phyloP scores from a whole-genome alignment of 768 basidiomycete species.

The Trametes maxima region DNA sequence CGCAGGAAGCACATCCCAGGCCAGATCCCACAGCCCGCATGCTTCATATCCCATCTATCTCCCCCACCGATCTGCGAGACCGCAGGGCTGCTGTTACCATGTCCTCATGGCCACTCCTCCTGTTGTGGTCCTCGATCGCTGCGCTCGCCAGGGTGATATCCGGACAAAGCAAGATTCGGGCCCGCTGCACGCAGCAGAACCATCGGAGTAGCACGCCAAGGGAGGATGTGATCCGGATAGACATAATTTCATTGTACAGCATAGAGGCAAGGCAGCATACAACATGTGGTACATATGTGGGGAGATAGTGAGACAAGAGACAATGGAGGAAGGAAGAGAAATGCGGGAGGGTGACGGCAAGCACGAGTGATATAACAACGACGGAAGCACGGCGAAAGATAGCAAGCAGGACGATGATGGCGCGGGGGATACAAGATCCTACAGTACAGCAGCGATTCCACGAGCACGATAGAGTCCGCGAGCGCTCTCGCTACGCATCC shows the following conservation, averaged over 20 bases:
- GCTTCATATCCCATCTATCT: too few relatives aligned
- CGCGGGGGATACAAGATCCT: too few relatives aligned
- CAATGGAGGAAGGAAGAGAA: background rate
- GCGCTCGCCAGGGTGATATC: background rate
- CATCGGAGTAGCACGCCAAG: background rate
- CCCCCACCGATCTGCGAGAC: too few relatives aligned
- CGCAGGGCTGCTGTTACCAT: too few relatives aligned
- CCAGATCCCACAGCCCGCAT: too few relatives aligned
- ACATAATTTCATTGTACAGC: background rate
- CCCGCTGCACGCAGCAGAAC: background rate
- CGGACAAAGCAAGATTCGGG: background rate
- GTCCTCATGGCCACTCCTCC: too few relatives aligned
- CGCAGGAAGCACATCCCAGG: too few relatives aligned
- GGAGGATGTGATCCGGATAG: background rate
- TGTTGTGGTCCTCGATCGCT: slow-evolving; percentile 2
- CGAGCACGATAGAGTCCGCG: too few relatives aligned
- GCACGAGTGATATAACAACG: background rate
- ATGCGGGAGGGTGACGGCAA: background rate
- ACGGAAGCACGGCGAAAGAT: too few relatives aligned
- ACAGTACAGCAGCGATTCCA: too few relatives aligned
- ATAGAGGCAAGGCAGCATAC: slow-evolving; percentile 1
- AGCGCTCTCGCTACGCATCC: too few relatives aligned
- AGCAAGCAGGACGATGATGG: too few relatives aligned
- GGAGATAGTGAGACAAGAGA: background rate
- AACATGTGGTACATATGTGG: background rate